Evolutionary conservation across 805 yeast species (phyloP), one percentile per base, ranked within the genome.

Genomic region (Kazachstania taianensis): DNA sequence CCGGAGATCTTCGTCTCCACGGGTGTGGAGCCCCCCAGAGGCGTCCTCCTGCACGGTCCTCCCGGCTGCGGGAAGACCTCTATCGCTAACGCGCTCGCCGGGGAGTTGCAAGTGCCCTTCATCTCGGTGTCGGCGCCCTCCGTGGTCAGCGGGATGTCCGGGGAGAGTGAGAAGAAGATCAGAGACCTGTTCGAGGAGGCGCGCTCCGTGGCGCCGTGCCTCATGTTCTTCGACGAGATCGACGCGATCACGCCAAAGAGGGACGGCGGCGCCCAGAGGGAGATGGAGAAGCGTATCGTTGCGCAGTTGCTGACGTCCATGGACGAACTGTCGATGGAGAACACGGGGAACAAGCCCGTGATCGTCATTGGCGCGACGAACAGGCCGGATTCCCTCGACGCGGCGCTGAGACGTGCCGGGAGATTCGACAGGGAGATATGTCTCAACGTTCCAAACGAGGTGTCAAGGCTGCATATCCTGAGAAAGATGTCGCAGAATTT

Each of bases 1-100:
- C 96, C 97, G 0, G 98, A 92, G 57, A 82, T 92, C 2, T 92
- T 84, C 53, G 45, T 65, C 17, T 69, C 87, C 6, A 80, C 94
- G 0, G 97, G 97, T 18, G 87, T 87, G 10, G 94, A 85, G 46
- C 96, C 96, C 13, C 94, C 97, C 14, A 69, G 96, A 18, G 97
- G 97, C 29, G 82, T 92, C 1, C 57, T 92, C 20, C 61, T 92
- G n/a, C 94, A 87, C 57, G 98, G 98, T 0, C 98, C 98, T 0
- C 98, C 97, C 2, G 98, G 98, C 12, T 92, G 98, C 66, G 98
- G 98, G 56, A 92, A 92, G 52, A 92, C 98, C 0, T 80, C 95
- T 29, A 78, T 92, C 36, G 98, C 98, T 3, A 86, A 86, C 57
- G 96, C 97, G 0, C 64, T 92, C 16, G 98, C 98, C 1, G 95